Base-by-base conservation (phyloP, 2,329 filamentous ascomycete species). In the Cordyceps javanica region DNA sequence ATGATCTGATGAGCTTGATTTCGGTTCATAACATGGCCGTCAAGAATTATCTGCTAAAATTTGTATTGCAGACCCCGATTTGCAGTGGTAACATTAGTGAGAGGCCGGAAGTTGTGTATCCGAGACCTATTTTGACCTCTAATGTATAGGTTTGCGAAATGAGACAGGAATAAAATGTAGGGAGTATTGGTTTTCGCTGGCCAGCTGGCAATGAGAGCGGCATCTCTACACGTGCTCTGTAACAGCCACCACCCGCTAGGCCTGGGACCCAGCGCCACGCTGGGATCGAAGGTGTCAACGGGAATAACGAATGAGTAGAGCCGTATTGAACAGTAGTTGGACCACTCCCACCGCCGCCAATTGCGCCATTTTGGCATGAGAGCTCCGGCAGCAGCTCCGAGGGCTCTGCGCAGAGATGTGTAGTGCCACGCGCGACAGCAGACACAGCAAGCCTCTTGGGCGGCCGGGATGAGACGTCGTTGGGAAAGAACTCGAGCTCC, bases 71-170 rank as follows among this genome's bases (percentile, higher is more conserved):
- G 11, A 56, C 53, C 5, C 53, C 53, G 16, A 56, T 49, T 28
- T 56, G 53, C 13, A 49, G 44, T 38, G 53, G 53, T 11, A 56
- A n/a, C 11, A 23, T 39, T 5, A 55, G 42, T 26, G 53, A 16
- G 8, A 48, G n/a, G 5, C 32, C 11, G 3, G 42, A 16, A 5
- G 23, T 55, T 3, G 25, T n/a, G 10, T 10, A n/a, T 4, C 53
- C 53, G 11, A 56, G 7, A 3, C 23, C 30, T 19, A 56, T 30
- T 9, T 30, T 49, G 21, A 49, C 9, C 13, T 49, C 34, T 11
- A 56, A 49, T 23, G n/a, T 41, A 19, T 49, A 56, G 2, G 44
- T 56, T 21, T 56, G 44, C 2, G 44, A 49, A 36, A 56, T 56
- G 2, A 49, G n/a, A 26, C 53, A 49, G 8, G 53, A 56, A 32